Conservation (phyloP, 1,284 basidiomycete genomes). For the Amylostereum chailletii region DNA sequence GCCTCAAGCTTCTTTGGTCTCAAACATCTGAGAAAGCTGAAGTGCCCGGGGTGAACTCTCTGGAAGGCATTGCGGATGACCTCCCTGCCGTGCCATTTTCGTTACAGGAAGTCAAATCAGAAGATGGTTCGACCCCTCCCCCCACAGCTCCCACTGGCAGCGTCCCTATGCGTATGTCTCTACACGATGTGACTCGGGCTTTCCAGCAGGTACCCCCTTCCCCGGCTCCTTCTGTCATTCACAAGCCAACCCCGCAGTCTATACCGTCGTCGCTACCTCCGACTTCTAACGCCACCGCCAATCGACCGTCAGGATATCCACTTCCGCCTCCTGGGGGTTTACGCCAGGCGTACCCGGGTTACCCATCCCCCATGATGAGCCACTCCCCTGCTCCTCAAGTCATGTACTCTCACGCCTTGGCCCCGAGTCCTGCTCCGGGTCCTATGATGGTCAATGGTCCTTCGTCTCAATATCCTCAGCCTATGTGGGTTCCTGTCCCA, state of each 20-base stretch:
- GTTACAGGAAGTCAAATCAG: conserved; percentile 72
- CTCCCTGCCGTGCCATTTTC: conserved; percentile 67
- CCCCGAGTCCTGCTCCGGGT: conserved; percentile 51
- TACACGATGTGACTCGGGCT: conserved; percentile 71
- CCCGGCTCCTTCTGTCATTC: conserved; percentile 30
- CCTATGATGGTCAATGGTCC: conserved; percentile 54
- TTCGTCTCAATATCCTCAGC: conserved; percentile 47
- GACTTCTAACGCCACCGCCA: conserved; percentile 31
- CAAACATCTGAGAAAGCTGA: conserved; percentile 59
- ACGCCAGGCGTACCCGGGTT: conserved; percentile 47
- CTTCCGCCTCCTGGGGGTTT: conserved; percentile 28
- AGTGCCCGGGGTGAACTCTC: conserved; percentile 60
- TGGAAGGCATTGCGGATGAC: conserved; percentile 73
- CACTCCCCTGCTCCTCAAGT: conserved; percentile 56
- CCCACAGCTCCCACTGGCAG: conserved; percentile 42
- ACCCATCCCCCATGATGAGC: conserved; percentile 59
- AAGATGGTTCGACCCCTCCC: conserved; percentile 73
- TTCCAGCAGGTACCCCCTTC: conserved; percentile 72
- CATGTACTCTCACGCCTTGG: conserved; percentile 52
- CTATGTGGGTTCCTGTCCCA: conserved; percentile 57
- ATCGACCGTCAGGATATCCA: conserved; percentile 25
- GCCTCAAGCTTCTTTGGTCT: conserved; percentile 78
- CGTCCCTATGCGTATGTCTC: conserved; percentile 63
- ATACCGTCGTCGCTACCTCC: conserved; percentile 37
- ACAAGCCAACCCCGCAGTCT: conserved; percentile 31